Evolutionary conservation across 768 basidiomycete species (phyloP), one percentile per base, ranked within the genome.

Genomic region (Podaxis sp.): DNA sequence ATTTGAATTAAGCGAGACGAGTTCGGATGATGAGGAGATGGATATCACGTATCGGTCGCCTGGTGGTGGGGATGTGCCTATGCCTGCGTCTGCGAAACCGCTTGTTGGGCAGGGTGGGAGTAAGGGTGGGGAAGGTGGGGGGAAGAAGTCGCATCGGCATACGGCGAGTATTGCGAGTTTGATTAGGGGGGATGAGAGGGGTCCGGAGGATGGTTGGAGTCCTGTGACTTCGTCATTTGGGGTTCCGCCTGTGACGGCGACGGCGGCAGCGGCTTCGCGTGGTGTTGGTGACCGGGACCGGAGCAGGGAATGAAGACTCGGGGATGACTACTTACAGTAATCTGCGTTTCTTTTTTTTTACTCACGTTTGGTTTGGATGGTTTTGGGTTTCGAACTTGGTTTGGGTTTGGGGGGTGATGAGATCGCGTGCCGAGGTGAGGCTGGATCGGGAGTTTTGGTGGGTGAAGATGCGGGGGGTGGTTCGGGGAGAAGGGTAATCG

Each of bases 91-190:
- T 73, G 78, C 54, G 69, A 76, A 49, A 64, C 71, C 51, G 53
- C 69, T 47, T 59, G 61, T 57, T 29, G 63, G 37, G 43, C 59
- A 57, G 29, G 52, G 46, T 27, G 8, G 49, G 25, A 25, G 41
- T 19, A 22, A 55, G 25, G 24, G 29, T 65, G 37, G 40, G 63
- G 51, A 38, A 61, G 59, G 37, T 65, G 41, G 64, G 59, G 58
- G 43, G 51, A 68, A 69, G 52, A 67, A 64, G n/a, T 51, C 64
- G 33, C 92, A 93, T 72, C 76, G 84, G 38, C 92, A 93, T 70
- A 93, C 91, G 1, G 92, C 92, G 22, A 91, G 89, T 65, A 94
- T 94, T 65, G 90, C 88, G 12, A 92, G 90, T 70, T 74, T 93
- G 63, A 91, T 93, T 59, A 80, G 90, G 8, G 84, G 87, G 4